Conservation (phyloP, 1,284 basidiomycete species). For the Pascua sp. region DNA sequence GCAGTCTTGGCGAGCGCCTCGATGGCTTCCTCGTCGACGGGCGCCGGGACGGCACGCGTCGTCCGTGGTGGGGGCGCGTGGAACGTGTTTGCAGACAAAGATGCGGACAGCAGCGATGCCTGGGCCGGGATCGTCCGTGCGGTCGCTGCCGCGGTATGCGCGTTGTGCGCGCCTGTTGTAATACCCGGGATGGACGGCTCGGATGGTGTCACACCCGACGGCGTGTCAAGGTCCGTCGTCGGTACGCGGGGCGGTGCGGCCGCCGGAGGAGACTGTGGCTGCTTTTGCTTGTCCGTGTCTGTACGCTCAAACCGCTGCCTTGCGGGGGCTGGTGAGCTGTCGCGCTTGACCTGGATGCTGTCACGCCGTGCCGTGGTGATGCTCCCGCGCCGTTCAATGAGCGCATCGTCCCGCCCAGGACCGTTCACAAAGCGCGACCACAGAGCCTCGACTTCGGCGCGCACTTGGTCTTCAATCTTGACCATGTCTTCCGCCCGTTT, state of each 20-base stretch:
- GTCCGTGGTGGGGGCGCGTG: slow-evolving; percentile 27
- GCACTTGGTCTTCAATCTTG: slow-evolving; percentile 36
- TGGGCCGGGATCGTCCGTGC: not conserved
- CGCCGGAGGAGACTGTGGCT: not conserved
- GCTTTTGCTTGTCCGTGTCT: not conserved
- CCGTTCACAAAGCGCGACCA: slow-evolving; percentile 40
- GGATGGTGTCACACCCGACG: slow-evolving; percentile 6
- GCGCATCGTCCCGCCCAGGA: slow-evolving; percentile 23
- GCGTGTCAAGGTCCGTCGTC: slow-evolving; percentile 3
- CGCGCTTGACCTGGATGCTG: not conserved
- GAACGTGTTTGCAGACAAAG: slow-evolving; percentile 35
- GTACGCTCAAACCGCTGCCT: not conserved
- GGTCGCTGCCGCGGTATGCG: slow-evolving; percentile 7
- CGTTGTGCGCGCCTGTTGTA: not conserved
- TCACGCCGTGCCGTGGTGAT: not conserved
- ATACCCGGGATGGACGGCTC: not conserved
- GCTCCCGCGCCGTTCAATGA: slow-evolving; percentile 5
- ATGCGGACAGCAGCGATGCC: slow-evolving; percentile 34
- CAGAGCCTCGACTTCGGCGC: slow-evolving; percentile 43
- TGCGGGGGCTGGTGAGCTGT: not conserved
- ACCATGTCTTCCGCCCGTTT: slow-evolving; percentile 34
- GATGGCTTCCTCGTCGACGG: slow-evolving; percentile 25
- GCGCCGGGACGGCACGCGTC: not conserved
- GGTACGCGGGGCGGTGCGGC: not conserved
- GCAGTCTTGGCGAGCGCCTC: slow-evolving; percentile 23